phyloP scores from a whole-genome alignment of 352 stramenopile species.

The Globisporangium iwayamae region DNA sequence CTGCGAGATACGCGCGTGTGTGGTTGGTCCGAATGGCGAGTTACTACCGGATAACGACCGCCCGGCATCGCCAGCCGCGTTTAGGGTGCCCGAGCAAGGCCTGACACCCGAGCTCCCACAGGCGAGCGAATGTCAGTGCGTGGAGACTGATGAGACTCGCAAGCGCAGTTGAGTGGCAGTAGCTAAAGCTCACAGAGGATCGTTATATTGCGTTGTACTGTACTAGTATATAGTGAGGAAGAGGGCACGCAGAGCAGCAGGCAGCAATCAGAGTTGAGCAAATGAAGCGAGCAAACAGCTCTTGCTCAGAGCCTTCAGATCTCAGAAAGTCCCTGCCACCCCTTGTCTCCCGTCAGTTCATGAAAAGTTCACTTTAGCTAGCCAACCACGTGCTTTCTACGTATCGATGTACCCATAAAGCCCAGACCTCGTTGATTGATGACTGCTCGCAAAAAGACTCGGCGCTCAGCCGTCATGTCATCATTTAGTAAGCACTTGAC shows the following conservation, averaged over 20 bases:
- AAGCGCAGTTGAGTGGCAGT: neutral
- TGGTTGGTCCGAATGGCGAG: neutral
- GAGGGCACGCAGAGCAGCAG: no score
- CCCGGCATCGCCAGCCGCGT: neutral
- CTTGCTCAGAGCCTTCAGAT: no score
- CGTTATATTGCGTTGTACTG: no score
- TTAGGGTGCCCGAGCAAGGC: neutral
- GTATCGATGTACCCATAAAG: neutral
- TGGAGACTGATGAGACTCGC: neutral
- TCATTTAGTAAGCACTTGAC: neutral
- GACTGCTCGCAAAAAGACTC: neutral
- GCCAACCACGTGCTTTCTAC: neutral
- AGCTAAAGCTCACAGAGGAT: no score
- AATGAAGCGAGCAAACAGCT: no score
- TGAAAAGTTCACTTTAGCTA: neutral
- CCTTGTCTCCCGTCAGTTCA: neutral
- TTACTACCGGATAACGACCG: neutral
- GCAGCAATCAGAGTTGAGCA: no score
- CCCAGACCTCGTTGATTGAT: neutral
- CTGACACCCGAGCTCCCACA: neutral
- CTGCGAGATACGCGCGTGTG: neutral
- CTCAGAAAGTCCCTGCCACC: no score
- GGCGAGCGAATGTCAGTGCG: neutral
- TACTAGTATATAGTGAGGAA: no score
- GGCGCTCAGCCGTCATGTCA: neutral